Base-by-base conservation (phyloP, 1,284 basidiomycete species). In the Rhodotorula sp. region DNA sequence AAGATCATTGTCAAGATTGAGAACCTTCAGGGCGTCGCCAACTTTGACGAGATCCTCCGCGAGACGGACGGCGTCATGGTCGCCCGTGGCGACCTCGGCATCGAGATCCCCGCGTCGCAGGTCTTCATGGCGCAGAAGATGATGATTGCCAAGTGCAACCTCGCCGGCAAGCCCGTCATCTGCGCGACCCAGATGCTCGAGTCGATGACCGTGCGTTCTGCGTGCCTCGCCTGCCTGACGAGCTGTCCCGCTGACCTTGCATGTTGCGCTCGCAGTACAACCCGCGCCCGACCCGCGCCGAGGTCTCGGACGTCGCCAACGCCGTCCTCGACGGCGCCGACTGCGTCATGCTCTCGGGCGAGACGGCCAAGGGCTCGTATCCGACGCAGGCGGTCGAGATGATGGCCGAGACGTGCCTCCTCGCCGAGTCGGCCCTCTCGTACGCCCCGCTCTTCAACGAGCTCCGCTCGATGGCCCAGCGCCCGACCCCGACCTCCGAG, bases 141-240 rank as follows among this genome's bases (percentile, higher is more conserved):
- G 95, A 98, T 98, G 93, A 98, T 97, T 79, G 88, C 94, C 75
- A 97, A 97, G 85, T 97, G 93, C 85, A 97, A 96, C 86, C 90
- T 94, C 78, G 89, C 88, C 67, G 94, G 94, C 79, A 97, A 99
- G 86, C 95, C 97, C 64, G 92, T 93, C 80, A 99, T 99, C 81
- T 97, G 97, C 78, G 97, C 97, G 27, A 99, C 97, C 25, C 97
- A 99, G 84, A 99, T 99, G 97, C 90, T 99, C 78, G 97, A 99
- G 90, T 95, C 93, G 17, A 97, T 96, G 93, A 96, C 94, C 72
- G 60, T 61, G 49, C 49, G 60, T 61, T 34, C 25, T 23, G 91
- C 92, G 80, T 82, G 85, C 82, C 58, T 54, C 61, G 4, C 42
- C 23, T 58, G 9, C 25, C n/a, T 25, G 25, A 14, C 50, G 10